phyloP scores from a whole-genome alignment of 2,329 filamentous ascomycete species.

The Neopestalotiopsis sp. region DNA sequence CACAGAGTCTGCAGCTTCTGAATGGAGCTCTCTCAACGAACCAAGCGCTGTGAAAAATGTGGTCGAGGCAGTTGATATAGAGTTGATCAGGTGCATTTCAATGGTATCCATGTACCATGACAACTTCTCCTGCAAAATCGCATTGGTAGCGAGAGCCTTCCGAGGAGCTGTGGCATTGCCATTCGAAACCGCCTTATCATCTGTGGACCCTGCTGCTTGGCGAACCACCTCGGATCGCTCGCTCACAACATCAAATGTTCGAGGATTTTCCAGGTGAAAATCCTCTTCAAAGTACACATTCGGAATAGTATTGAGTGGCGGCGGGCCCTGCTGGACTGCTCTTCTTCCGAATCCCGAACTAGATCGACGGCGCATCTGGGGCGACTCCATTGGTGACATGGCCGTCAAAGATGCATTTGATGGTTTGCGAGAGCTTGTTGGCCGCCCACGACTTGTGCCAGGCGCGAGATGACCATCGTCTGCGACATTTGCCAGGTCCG shows the following conservation, averaged over 20 bases:
- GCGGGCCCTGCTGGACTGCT: conserved; percentile 74
- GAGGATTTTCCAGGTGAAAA: conserved; percentile 93
- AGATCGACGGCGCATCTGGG: conserved; percentile 48
- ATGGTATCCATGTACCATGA: conserved; percentile 99
- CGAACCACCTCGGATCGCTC: conserved; percentile 96
- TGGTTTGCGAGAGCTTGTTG: conserved; percentile 44
- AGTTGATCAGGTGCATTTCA: conserved; percentile 94
- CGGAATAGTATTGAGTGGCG: conserved; percentile 90
- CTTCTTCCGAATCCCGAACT: conserved; percentile 61
- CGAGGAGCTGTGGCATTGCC: conserved; percentile 67
- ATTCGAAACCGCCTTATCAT: conserved; percentile 62
- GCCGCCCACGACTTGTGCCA: conserved; percentile 36
- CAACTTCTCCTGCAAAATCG: conserved; percentile 95
- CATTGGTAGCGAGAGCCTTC: conserved; percentile 93
- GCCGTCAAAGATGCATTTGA: conserved; percentile 55
- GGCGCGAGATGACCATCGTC: conserved; percentile 57
- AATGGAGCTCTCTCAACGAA: conserved; percentile 87
- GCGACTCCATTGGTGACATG: conserved; percentile 53
- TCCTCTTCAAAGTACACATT: conserved; percentile 93
- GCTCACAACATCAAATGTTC: conserved; percentile 95
- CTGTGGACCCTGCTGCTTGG: conserved; percentile 58
- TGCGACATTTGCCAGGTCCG: conserved; percentile 43
- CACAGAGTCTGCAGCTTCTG: conserved; percentile 91
- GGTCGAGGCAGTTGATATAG: conserved; percentile 92
- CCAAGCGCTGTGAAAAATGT: conserved; percentile 96